Evolutionary conservation across 164 flowering plant genomes (phyloP).

Genomic region (Piper longum): DNA sequence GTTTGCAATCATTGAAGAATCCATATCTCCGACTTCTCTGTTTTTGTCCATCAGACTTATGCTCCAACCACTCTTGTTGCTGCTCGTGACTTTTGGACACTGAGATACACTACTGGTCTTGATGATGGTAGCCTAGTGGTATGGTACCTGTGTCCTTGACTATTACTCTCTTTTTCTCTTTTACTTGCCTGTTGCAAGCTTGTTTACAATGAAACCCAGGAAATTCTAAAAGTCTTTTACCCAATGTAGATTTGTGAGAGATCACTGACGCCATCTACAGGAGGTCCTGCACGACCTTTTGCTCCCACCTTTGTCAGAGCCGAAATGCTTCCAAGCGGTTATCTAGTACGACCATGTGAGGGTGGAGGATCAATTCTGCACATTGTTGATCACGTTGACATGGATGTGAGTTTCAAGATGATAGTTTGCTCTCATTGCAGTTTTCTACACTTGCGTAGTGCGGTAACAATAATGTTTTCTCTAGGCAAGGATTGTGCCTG

Average conservation of each 20-base stretch:
- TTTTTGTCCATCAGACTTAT: conserved; percentile 32
- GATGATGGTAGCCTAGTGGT: conserved; percentile 92
- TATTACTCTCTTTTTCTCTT: neutral
- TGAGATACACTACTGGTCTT: conserved; percentile 58
- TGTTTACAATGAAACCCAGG: neutral
- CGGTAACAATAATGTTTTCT: neutral
- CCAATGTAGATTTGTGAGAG: conserved; percentile 65
- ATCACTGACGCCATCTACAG: conserved; percentile 40
- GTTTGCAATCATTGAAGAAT: neutral
- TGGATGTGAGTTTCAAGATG: conserved; percentile 35
- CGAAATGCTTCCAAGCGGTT: conserved; percentile 74
- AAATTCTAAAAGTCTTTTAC: neutral
- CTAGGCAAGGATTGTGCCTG: conserved; percentile 63
- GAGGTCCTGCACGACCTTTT: conserved; percentile 60
- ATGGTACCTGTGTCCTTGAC: neutral
- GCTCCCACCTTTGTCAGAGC: conserved; percentile 49
- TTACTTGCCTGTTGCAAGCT: neutral
- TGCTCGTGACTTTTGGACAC: conserved; percentile 80
- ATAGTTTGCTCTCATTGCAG: neutral
- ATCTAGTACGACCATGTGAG: conserved; percentile 69
- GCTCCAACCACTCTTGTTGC: conserved; percentile 89
- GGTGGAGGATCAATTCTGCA: conserved; percentile 81
- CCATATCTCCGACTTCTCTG: neutral
- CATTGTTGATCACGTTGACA: conserved; percentile 76
- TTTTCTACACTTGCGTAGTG: neutral